phyloP scores from a whole-genome alignment of 345 rosid genomes.

The Salix arbutifolia region DNA sequence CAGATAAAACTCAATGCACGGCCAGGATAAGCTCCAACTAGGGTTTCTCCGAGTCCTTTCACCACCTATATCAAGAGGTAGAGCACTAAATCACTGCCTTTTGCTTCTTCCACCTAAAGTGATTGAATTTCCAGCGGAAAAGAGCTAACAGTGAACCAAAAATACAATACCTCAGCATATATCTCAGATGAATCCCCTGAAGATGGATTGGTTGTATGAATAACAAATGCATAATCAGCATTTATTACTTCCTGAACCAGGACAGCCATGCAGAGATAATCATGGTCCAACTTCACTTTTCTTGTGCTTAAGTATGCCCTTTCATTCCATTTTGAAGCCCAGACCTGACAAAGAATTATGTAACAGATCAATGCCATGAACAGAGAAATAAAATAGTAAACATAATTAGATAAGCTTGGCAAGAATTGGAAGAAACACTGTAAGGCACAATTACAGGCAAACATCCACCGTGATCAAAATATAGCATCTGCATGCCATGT shows the following conservation, averaged over 20 bases:
- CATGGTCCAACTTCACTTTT: constrained; percentile 85
- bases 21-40: constrained; percentile 99
- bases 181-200: constrained; percentile 89
- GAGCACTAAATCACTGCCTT: constrained; percentile 5
- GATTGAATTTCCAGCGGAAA: neutral
- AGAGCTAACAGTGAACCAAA: neutral
- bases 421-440: neutral
- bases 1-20: constrained; percentile 89
- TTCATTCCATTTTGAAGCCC: constrained; percentile 99
- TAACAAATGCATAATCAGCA: constrained; percentile 96
- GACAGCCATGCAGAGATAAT: constrained; percentile 95
- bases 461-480: neutral
- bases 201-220: constrained; percentile 95
- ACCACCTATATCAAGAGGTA: constrained; percentile 56
- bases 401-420: neutral
- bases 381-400: neutral
- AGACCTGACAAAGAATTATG: constrained; percentile 50
- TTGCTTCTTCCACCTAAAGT: constrained; percentile 5
- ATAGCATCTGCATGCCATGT: neutral
- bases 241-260: constrained; percentile 93
- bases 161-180: constrained; percentile 72
- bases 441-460: neutral
- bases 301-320: constrained; percentile 96
- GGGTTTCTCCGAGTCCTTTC: constrained; percentile 94
- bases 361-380: constrained; percentile 7